phyloP scores from a whole-genome alignment of 176 grass and related monocot species.

The Avena sativa region DNA sequence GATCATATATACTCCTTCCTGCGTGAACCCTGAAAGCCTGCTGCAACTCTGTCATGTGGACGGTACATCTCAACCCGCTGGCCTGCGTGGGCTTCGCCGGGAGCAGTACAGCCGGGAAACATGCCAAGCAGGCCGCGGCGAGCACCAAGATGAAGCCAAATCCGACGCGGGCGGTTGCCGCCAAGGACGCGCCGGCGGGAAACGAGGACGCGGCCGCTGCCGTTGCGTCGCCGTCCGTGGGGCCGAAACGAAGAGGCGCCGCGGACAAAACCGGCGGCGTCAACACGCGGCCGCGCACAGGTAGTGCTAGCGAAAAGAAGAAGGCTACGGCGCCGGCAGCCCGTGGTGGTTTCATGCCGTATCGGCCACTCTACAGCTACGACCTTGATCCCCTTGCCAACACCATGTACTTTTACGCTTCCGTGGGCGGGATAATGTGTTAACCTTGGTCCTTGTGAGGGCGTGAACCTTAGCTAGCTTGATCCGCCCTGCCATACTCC shows the following conservation, averaged over 20 bases:
- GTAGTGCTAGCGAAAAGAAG: background rate
- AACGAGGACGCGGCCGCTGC: background rate
- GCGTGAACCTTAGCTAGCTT: background rate
- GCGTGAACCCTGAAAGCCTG: too few species aligned
- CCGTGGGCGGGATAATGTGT: background rate
- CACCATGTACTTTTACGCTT: background rate
- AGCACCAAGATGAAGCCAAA: background rate
- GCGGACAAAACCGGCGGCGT: background rate
- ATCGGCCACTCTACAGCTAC: constrained; percentile 7
- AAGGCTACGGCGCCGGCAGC: background rate
- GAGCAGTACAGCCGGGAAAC: background rate
- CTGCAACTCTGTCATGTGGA: background rate
- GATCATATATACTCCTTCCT: too few species aligned
- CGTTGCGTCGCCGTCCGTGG: background rate
- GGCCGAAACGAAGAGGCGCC: background rate
- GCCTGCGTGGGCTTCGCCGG: background rate
- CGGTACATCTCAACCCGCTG: background rate
- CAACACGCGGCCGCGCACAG: background rate
- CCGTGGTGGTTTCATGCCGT: background rate
- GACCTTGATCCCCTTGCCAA: background rate
- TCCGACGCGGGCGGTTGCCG: background rate
- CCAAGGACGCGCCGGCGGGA: background rate
- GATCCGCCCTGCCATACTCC: too few species aligned
- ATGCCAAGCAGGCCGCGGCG: background rate
- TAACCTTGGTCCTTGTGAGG: background rate